Base-by-base conservation (phyloP, 1,284 basidiomycete genomes). In the Cystobasidiaceae sp. region DNA sequence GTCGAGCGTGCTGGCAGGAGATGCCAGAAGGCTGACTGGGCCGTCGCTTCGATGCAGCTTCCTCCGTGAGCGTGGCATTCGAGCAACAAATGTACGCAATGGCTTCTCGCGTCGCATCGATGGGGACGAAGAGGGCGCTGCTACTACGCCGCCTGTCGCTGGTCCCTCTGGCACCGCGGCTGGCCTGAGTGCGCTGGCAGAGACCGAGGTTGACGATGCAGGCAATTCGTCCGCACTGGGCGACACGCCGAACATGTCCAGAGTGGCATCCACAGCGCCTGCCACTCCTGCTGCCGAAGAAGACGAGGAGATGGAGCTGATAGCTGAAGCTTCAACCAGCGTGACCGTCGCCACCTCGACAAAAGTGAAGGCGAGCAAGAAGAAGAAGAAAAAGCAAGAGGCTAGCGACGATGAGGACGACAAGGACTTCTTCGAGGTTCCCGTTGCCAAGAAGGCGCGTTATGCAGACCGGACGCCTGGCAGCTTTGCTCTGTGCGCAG, bases 401-500 rank as follows among this genome's bases (percentile, higher is more conserved):
- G 82, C 80, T 70, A 80, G 80, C 68, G 69, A 71, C 39, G 77
- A 79, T 4, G 79, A 75, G 25, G 81, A 83, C 70, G 77, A 78
- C 28, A 82, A 82, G 72, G 80, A 80, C 30, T 82, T 80, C 70
- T 80, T 80, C 69, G 71, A 71, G 17, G 76, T 79, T 4, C 78
- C 67, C 2, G 65, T 67, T 28, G 67, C 51, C 5, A 30, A 62
- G 23, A 75, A 69, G 33, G 69, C 71, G 19, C 67, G 70, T 30
- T 70, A 69, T 60, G 44, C 46, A 19, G 78, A 82, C 63, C 88
- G 88, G 2, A 80, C 85, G 0, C 81, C 87, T 0, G 94, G 93
- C 0, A 86, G 85, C 72, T 89, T 93, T 65, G 86, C 87, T 71
- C 80, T 82, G 17, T 98, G 94, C 73, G 88, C 85, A 1, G 83